These are phyloP conservation scores for Sequoiadendron giganteum DNA, from an alignment of 75 land plant genomes.

Conservation along the genomic window DNA sequence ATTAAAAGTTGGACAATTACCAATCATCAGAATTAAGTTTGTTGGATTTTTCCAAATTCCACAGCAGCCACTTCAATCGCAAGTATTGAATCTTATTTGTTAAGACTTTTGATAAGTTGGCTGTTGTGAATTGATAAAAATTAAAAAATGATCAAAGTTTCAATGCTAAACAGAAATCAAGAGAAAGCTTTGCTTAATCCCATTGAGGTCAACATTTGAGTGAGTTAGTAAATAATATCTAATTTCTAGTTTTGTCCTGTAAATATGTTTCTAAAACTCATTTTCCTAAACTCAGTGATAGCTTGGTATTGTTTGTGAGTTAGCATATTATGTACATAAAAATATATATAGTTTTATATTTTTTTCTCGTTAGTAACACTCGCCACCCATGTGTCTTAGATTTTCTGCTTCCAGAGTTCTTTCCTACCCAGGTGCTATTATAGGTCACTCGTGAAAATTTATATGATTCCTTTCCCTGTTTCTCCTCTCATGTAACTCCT, in stretches of 20 bases:
- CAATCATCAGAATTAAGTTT: not conserved
- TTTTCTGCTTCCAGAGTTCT: too few species aligned
- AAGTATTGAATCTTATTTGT: not conserved
- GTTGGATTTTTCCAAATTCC: not conserved
- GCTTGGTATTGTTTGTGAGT: not conserved
- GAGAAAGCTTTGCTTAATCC: not conserved
- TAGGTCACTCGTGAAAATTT: too few species aligned
- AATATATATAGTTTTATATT: not conserved
- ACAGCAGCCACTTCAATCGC: not conserved
- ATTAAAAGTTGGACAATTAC: not conserved
- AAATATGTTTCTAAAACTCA: not conserved
- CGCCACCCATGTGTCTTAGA: too few species aligned
- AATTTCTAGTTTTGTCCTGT: not conserved
- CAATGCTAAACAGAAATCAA: not conserved
- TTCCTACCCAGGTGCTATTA: too few species aligned
- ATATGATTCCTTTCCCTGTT: too few species aligned
- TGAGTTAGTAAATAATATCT: not conserved
- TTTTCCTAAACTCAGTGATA: not conserved
- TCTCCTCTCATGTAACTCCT: too few species aligned
- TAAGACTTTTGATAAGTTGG: not conserved
- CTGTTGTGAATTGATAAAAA: not conserved
- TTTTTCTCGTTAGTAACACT: too few species aligned
- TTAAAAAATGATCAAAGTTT: not conserved
- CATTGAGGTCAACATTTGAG: not conserved
- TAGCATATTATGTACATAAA: not conserved